These are phyloP conservation scores for Hypoxylon sp. DNA, from an alignment of 2,329 filamentous ascomycete genomes.

Conservation along the genomic window DNA sequence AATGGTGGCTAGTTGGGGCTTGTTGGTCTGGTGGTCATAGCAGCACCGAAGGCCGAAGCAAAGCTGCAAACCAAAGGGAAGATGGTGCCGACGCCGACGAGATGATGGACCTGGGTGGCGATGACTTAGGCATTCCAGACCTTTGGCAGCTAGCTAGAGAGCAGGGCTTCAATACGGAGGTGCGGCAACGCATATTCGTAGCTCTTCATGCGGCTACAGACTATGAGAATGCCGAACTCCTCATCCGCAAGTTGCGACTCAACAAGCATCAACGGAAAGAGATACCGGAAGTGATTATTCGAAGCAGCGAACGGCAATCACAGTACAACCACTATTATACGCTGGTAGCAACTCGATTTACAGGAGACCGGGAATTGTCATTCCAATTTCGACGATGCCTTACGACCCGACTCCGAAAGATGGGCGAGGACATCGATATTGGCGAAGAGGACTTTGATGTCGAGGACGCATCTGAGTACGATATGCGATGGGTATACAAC, in stretches of 20 bases:
- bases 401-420: conserved; percentile 83
- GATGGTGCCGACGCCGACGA: conserved; percentile 46
- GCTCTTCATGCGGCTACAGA: conserved; percentile 87
- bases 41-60: not conserved
- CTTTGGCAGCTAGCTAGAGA: conserved; percentile 77
- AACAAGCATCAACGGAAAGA: conserved; percentile 88
- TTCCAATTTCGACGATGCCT: conserved; percentile 89
- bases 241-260: conserved; percentile 81
- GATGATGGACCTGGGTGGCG: conserved; percentile 44
- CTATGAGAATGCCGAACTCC: conserved; percentile 81
- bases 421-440: conserved; percentile 76
- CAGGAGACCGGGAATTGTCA: conserved; percentile 75
- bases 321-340: conserved; percentile 95
- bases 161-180: conserved; percentile 86
- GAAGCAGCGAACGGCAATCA: conserved; percentile 84
- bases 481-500: conserved; percentile 60
- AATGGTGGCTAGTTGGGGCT: conserved; percentile 99
- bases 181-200: conserved; percentile 91
- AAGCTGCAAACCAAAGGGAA: conserved; percentile 23
- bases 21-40: conserved; percentile 71
- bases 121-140: conserved; percentile 69
- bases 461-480: conserved; percentile 61
- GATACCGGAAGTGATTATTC: conserved; percentile 85
- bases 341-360: conserved; percentile 81
- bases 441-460: conserved; percentile 68